Evolutionary conservation across 805 yeast species (phyloP).

Genomic region (Nakazawaea ambrosiae): DNA sequence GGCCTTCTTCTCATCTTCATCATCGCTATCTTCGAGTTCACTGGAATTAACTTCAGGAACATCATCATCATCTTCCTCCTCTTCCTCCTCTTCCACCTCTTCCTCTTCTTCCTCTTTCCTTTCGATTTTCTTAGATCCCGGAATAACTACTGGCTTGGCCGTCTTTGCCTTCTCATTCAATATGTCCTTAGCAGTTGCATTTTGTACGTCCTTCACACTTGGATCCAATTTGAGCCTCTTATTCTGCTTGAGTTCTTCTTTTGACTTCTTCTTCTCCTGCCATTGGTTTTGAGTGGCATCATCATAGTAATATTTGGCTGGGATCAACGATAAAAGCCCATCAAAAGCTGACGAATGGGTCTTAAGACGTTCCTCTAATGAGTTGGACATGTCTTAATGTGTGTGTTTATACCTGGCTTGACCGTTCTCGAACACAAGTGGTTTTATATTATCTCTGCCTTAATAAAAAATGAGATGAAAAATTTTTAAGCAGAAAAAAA

Average conservation of each 20-base stretch:
- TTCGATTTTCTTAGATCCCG: slow-evolving; percentile 15
- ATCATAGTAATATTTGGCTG: slow-evolving; percentile 91
- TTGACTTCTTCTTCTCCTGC: slow-evolving; percentile 74
- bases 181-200: slow-evolving; percentile 54
- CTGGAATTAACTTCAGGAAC: slow-evolving; percentile 10
- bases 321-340: slow-evolving; percentile 83
- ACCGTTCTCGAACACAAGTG: not conserved
- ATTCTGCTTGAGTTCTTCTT: slow-evolving; percentile 52
- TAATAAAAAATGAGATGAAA: not conserved
- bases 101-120: slow-evolving; percentile 12
- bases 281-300: slow-evolving; percentile 87
- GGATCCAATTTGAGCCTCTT: slow-evolving; percentile 78
- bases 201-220: slow-evolving; percentile 36
- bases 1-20: slow-evolving; percentile 51
- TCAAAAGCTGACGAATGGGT: slow-evolving; percentile 78
- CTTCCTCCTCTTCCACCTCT: slow-evolving; percentile 11
- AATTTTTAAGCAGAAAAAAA: not conserved
- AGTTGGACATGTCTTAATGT: slow-evolving; percentile 8
- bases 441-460: no score
- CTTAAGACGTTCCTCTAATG: slow-evolving; percentile 60
- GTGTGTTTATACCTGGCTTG: not conserved
- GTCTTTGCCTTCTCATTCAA: slow-evolving; percentile 44
- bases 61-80: slow-evolving; percentile 22
- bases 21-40: slow-evolving; percentile 13
- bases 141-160: slow-evolving; percentile 43